Evolutionary conservation across 768 basidiomycete species (phyloP).

Genomic region (Nidularia sp.): DNA sequence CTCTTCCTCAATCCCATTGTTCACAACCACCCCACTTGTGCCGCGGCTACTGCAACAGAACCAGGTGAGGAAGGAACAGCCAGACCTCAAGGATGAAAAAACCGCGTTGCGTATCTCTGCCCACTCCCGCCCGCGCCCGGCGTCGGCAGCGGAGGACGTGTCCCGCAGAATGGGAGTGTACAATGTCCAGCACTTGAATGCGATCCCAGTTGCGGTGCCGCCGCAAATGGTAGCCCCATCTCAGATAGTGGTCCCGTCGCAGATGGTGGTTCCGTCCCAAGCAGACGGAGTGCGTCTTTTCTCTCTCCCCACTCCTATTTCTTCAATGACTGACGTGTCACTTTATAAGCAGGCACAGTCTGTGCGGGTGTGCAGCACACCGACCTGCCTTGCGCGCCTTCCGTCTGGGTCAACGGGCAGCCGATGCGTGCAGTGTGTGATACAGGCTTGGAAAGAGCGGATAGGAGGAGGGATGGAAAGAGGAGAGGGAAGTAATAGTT

Average conservation of each 20-base stretch:
- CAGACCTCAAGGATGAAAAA: background rate
- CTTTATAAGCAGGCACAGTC: background rate
- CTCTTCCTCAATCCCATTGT: background rate
- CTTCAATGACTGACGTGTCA: background rate
- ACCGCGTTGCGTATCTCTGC: background rate
- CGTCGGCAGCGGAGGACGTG: no score
- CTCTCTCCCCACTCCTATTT: background rate
- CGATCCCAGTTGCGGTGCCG: background rate
- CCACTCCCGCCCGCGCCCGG: no score
- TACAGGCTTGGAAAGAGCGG: conserved; percentile 10
- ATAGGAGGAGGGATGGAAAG: background rate
- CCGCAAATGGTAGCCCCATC: background rate
- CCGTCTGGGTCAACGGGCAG: conserved; percentile 2
- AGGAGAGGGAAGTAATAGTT: no score
- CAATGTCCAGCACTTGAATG: background rate
- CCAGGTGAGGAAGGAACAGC: no score
- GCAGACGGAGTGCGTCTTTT: background rate
- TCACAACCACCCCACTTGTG: background rate
- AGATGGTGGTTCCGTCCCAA: background rate
- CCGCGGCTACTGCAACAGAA: background rate
- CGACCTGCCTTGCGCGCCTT: conserved; percentile 5
- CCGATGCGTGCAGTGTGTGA: conserved; percentile 10
- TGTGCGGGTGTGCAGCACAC: conserved; percentile 6
- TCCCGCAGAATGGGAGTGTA: no score
- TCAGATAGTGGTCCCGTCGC: background rate